Conservation (phyloP, 2,329 filamentous ascomycete species). For the Stylonectria norvegica region DNA sequence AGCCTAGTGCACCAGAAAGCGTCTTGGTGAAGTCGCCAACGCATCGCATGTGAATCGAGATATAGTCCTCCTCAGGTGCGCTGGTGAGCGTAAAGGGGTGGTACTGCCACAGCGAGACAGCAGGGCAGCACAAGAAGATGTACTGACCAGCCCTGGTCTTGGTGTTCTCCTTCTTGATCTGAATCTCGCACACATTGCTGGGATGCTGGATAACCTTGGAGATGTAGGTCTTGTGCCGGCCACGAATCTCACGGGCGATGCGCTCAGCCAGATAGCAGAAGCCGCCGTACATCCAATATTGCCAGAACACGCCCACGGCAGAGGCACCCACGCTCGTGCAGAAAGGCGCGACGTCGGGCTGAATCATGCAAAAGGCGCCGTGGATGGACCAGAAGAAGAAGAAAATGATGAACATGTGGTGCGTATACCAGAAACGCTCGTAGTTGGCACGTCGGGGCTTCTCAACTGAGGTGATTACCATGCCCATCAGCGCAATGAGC, state of each 20-base stretch:
- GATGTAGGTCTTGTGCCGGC: slow-evolving; percentile 79
- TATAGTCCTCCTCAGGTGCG: slow-evolving; percentile 85
- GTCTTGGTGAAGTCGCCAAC: slow-evolving; percentile 77
- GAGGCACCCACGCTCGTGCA: slow-evolving; percentile 65
- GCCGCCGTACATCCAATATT: slow-evolving; percentile 85
- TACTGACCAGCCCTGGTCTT: slow-evolving; percentile 81
- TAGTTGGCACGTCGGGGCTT: slow-evolving; percentile 77
- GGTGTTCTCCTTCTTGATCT: slow-evolving; percentile 87
- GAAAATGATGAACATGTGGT: slow-evolving; percentile 84
- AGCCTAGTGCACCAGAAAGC: slow-evolving; percentile 68
- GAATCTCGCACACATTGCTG: slow-evolving; percentile 84
- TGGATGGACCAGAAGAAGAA: slow-evolving; percentile 91
- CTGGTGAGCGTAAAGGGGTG: slow-evolving; percentile 85
- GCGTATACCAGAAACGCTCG: slow-evolving; percentile 87
- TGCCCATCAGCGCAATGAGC: slow-evolving; percentile 73
- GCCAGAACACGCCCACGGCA: slow-evolving; percentile 77
- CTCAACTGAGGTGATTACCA: slow-evolving; percentile 74
- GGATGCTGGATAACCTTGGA: slow-evolving; percentile 88
- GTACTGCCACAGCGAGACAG: slow-evolving; percentile 84
- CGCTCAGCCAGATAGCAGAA: slow-evolving; percentile 78
- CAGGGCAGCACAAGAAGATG: slow-evolving; percentile 84
- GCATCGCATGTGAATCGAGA: slow-evolving; percentile 79
- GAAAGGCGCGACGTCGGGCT: slow-evolving; percentile 75
- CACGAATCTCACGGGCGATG: slow-evolving; percentile 72
- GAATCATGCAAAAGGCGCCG: slow-evolving; percentile 87